phyloP scores from a whole-genome alignment of 495 filamentous ascomycete species.

The Penicillium salamii region DNA sequence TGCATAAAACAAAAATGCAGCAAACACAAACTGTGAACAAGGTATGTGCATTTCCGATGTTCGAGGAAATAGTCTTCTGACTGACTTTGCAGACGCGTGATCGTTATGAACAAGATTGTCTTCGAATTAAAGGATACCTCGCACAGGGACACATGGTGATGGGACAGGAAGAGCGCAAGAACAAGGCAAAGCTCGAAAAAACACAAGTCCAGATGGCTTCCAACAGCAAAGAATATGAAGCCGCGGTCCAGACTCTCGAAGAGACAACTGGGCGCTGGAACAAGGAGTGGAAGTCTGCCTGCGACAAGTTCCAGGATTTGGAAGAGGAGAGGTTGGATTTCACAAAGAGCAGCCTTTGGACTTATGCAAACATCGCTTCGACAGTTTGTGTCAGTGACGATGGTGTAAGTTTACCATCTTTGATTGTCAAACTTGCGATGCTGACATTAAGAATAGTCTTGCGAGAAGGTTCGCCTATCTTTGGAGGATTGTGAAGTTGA shows the following conservation, averaged over 20 bases:
- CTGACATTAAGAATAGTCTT: slow-evolving; percentile 55
- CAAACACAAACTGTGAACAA: slow-evolving; percentile 92
- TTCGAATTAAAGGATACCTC: slow-evolving; percentile 97
- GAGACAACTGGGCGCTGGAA: slow-evolving; percentile 97
- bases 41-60: slow-evolving; percentile 38
- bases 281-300: slow-evolving; percentile 93
- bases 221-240: slow-evolving; percentile 90
- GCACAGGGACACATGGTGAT: slow-evolving; percentile 99
- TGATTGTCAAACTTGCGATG: background rate
- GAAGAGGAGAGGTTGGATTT: slow-evolving; percentile 97
- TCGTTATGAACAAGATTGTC: slow-evolving; percentile 92
- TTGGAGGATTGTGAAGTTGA: slow-evolving; percentile 95
- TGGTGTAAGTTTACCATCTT: slow-evolving; percentile 56
- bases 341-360: slow-evolving; percentile 95
- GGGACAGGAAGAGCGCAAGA: slow-evolving; percentile 98
- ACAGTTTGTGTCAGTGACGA: slow-evolving; percentile 99
- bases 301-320: slow-evolving; percentile 99
- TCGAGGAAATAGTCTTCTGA: background rate
- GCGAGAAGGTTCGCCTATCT: slow-evolving; percentile 93
- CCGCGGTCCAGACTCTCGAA: slow-evolving; percentile 86
- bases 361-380: slow-evolving; percentile 92
- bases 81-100: slow-evolving; percentile 70
- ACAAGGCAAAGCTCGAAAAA: slow-evolving; percentile 98
- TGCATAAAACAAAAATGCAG: slow-evolving; percentile 87
- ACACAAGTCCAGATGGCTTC: slow-evolving; percentile 91